Percentiles rank a stretch among this genome's conserved stretches.
Evolutionary conservation across 768 basidiomycete species (phyloP).

Genomic region (Naematelia encephala): DNA sequence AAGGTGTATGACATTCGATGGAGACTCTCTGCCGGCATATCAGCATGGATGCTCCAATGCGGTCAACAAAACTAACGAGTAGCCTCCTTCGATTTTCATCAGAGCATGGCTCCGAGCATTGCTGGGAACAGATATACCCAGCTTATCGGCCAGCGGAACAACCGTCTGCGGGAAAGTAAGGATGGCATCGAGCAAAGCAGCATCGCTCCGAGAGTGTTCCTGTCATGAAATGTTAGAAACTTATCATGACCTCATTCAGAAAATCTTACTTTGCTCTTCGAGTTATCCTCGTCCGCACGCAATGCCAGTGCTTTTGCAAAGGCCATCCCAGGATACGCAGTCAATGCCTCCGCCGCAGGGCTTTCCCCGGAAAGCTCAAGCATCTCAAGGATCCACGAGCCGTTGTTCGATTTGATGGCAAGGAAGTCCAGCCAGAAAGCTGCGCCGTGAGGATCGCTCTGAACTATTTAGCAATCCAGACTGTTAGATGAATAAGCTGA

Average conservation of each 20-base stretch:
- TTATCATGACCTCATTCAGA: neutral
- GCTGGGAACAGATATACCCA: constrained; percentile 64
- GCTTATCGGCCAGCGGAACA: constrained; percentile 78
- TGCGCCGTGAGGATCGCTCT: constrained; percentile 79
- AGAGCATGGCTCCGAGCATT: constrained; percentile 61
- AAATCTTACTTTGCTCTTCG: constrained; percentile 50
- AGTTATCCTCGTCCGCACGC: constrained; percentile 56
- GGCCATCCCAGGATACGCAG: constrained; percentile 62
- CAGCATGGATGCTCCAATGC: too few relatives aligned
- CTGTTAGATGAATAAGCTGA: neutral
- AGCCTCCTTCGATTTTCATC: constrained; percentile 69
- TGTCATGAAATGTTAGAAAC: constrained; percentile 37
- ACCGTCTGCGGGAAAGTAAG: constrained; percentile 74
- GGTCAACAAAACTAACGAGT: constrained; percentile 58
- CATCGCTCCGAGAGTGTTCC: constrained; percentile 62
- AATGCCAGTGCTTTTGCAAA: constrained; percentile 58
- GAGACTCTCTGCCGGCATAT: constrained; percentile 43
- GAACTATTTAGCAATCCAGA: neutral
- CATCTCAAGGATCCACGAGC: constrained; percentile 73
- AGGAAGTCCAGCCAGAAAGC: constrained; percentile 74
- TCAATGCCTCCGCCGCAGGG: constrained; percentile 56
- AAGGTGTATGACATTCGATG: constrained; percentile 61
- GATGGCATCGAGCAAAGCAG: constrained; percentile 70
- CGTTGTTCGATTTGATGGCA: constrained; percentile 74
- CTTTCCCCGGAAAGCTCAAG: constrained; percentile 50